Evolutionary conservation across 495 filamentous ascomycete species (phyloP).

Genomic region (Aspergillus diversus): DNA sequence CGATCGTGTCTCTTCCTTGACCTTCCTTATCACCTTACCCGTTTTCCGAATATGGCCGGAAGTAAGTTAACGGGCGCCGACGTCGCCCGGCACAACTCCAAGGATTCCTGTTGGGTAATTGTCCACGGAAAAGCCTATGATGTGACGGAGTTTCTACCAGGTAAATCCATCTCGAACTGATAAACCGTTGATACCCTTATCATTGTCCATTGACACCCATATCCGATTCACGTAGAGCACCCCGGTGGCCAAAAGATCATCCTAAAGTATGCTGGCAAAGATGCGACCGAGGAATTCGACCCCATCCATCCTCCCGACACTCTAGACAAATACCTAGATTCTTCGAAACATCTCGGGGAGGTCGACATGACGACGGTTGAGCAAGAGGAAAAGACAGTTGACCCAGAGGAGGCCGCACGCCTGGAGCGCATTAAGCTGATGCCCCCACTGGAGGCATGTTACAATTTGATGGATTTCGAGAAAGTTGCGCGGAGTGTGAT

Average conservation of each 20-base stretch:
- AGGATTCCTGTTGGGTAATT: slow-evolving; percentile 81
- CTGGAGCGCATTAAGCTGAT: slow-evolving; percentile 74
- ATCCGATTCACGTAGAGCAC: slow-evolving; percentile 57
- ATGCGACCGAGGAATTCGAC: slow-evolving; percentile 88
- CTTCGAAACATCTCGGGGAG: slow-evolving; percentile 84
- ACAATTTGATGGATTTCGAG: slow-evolving; percentile 95
- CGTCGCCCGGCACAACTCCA: slow-evolving; percentile 81
- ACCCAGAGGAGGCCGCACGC: slow-evolving; percentile 78
- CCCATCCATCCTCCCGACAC: slow-evolving; percentile 92
- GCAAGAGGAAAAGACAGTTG: slow-evolving; percentile 66
- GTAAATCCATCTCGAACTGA: slow-evolving; percentile 25
- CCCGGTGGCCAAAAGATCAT: slow-evolving; percentile 85
- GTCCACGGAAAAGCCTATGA: slow-evolving; percentile 93
- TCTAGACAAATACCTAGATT: slow-evolving; percentile 73
- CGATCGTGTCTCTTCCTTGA: neutral
- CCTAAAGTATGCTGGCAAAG: slow-evolving; percentile 79
- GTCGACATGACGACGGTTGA: slow-evolving; percentile 89
- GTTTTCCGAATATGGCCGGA: neutral
- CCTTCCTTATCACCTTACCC: neutral
- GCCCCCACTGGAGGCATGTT: slow-evolving; percentile 87
- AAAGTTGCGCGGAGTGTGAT: slow-evolving; percentile 82
- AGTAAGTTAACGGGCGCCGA: slow-evolving; percentile 68
- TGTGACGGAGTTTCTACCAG: slow-evolving; percentile 84
- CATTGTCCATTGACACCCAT: neutral
- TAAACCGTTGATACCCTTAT: neutral